A percentile compares a stretch with the other conserved stretches of the same genome.
These are phyloP conservation scores for Lepidium sativum DNA, from an alignment of 345 rosid species.

Conservation along the genomic window DNA sequence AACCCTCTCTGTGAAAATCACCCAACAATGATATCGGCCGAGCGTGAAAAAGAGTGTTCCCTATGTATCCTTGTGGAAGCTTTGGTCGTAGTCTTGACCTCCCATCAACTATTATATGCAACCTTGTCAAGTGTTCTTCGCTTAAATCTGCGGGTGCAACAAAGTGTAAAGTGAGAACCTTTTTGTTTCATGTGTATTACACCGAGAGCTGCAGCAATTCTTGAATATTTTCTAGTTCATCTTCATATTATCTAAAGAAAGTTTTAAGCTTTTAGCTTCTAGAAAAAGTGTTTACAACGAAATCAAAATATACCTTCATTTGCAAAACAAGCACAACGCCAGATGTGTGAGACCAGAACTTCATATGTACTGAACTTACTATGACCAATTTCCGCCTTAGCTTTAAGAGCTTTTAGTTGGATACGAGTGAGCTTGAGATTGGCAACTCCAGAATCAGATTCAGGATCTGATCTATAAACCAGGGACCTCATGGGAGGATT, in stretches of 20 bases:
- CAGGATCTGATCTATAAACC: slow-evolving; percentile 13
- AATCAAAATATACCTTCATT: slow-evolving; percentile 19
- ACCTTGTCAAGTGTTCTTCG: slow-evolving; percentile 20
- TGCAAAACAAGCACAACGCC: slow-evolving; percentile 34
- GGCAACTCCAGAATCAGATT: slow-evolving; percentile 12
- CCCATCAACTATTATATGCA: slow-evolving; percentile 34
- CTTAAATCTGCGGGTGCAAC: slow-evolving; percentile 4
- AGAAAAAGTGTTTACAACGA: not conserved
- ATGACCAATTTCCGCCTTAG: slow-evolving; percentile 1
- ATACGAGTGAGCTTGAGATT: slow-evolving; percentile 24
- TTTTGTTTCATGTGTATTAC: not conserved
- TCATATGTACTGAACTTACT: slow-evolving; percentile 21
- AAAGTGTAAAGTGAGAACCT: not conserved
- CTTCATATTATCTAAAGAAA: not conserved
- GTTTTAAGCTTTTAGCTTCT: not conserved
- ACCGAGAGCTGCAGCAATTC: not conserved
- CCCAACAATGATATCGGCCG: slow-evolving; percentile 1
- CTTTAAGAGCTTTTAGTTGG: slow-evolving; percentile 29
- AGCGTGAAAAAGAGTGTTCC: slow-evolving; percentile 33
- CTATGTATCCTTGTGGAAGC: slow-evolving; percentile 35
- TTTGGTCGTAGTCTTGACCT: slow-evolving; percentile 35
- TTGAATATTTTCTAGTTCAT: not conserved
- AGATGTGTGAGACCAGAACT: slow-evolving; percentile 29
- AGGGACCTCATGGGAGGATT: slow-evolving; percentile 1
- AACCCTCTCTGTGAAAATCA: slow-evolving; percentile 23